Base-by-base conservation (phyloP, 768 basidiomycete species). In the Chlorophyllum brunneum region DNA sequence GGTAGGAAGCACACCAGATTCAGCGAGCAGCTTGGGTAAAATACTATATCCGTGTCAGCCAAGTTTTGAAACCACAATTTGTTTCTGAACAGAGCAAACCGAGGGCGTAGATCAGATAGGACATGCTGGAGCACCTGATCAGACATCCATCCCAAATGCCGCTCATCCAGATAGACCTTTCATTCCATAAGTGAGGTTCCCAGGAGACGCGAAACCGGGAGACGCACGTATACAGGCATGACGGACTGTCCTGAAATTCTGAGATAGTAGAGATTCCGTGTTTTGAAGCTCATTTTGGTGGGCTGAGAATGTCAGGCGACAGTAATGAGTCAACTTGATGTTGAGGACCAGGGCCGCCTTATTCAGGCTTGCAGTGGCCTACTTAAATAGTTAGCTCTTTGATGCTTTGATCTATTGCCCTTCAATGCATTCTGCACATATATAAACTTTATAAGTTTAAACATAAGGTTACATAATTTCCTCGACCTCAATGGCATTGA, bases 61-160 rank as follows among this genome's bases (percentile, higher is more conserved):
- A 23, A 30, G 38, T 48, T 38, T 27, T 5, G 22, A 18, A 15
- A 29, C 8, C 9, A 31, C 40, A 7, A 26, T 20, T 52, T 48
- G 16, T 26, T 40, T 37, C 10, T 39, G 36, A 52, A 51, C 44
- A 46, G 3, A 33, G 48, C 70, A 60, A 46, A 78, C 91, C 84
- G 72, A 53, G 88, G 85, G 57, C 87, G 78, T 41, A 97, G 67
- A 65, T 92, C 91, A 8, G 80, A 77, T 2, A 97, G 75, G 15
- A 95, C 88, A 59, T 83, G 80, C 61, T 93, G 92, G 2, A 95
- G 72, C 36, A 88, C 75, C 22, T 67, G 59, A 59, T 95, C 92
- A 5, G 86, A 83, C 92, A 97, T 95, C 94, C 94, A 97, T 50
- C 83, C 76, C 13, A 89, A 67, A 71, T 97, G 94, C 9, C 82